Conservation (phyloP, 1,139 yeast species). For the Sugiyamaella novakii region DNA sequence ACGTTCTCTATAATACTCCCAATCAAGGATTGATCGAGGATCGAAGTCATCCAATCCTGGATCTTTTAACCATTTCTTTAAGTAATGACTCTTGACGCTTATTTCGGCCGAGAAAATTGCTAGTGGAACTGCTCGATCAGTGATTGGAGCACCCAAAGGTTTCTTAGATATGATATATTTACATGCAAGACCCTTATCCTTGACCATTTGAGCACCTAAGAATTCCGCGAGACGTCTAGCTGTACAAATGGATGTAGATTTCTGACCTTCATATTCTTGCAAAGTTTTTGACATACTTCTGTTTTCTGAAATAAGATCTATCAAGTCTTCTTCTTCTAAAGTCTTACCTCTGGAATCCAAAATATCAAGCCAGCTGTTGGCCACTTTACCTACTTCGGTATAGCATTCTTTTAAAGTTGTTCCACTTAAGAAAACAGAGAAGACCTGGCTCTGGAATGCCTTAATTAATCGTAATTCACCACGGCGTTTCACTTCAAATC, state of each 20-base stretch:
- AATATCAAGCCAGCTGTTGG: constrained; percentile 95
- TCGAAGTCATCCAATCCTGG: constrained; percentile 79
- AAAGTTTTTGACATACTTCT: constrained; percentile 92
- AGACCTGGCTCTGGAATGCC: constrained; percentile 92
- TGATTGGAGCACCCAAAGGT: constrained; percentile 86
- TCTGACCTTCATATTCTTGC: constrained; percentile 85
- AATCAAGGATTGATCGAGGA: constrained; percentile 86
- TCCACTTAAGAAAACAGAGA: constrained; percentile 89
- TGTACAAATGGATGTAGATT: constrained; percentile 94
- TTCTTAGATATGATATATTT: constrained; percentile 86
- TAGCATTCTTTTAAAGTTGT: constrained; percentile 76
- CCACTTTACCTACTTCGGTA: constrained; percentile 85
- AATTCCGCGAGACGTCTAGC: constrained; percentile 93
- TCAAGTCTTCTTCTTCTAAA: constrained; percentile 90
- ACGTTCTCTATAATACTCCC: constrained; percentile 91
- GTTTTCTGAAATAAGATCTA: constrained; percentile 93
- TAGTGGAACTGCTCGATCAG: constrained; percentile 96
- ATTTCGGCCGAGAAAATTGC: constrained; percentile 89
- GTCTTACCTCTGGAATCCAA: constrained; percentile 83
- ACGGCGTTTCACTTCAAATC: constrained; percentile 94
- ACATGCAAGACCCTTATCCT: constrained; percentile 94
- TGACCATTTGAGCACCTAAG: constrained; percentile 96
- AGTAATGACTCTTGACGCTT: constrained; percentile 58
- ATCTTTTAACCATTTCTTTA: constrained; percentile 87
- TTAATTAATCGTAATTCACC: constrained; percentile 94